phyloP scores from a whole-genome alignment of 345 rosid genomes.

The Sisymbrium altissimum region DNA sequence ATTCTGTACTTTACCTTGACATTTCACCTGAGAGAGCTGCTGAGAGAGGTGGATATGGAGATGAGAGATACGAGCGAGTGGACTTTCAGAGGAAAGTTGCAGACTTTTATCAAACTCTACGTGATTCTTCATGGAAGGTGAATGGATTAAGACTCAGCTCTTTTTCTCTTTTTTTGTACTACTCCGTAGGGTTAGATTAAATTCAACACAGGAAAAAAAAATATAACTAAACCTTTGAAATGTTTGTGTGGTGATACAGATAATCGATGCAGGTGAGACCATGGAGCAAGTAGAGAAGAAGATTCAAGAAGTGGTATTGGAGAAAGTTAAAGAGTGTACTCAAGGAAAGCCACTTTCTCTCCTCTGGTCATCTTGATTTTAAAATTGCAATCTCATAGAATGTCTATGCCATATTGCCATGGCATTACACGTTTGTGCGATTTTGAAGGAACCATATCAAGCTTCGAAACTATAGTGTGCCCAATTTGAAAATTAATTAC shows the following conservation, averaged over 20 bases:
- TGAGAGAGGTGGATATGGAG: slow-evolving; percentile 90
- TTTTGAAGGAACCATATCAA: neutral
- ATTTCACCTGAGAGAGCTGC: slow-evolving; percentile 89
- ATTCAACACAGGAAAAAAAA: neutral
- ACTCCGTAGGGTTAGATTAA: neutral
- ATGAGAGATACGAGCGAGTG: slow-evolving; percentile 80
- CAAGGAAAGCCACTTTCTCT: slow-evolving; percentile 52
- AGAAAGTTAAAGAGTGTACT: slow-evolving; percentile 44
- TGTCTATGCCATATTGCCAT: neutral
- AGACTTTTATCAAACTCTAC: slow-evolving; percentile 49
- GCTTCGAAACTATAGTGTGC: neutral
- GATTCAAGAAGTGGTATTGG: slow-evolving; percentile 45
- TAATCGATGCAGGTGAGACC: slow-evolving; percentile 51
- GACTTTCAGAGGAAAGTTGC: slow-evolving; percentile 85
- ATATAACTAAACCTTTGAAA: neutral
- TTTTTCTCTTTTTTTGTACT: neutral
- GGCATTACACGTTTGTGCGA: neutral
- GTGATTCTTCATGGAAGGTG: slow-evolving; percentile 86
- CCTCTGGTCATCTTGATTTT: slow-evolving; percentile 43
- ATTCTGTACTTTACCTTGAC: slow-evolving; percentile 74
- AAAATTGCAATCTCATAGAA: neutral
- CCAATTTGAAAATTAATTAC: neutral
- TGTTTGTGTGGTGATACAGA: slow-evolving; percentile 40
- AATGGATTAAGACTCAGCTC: neutral
- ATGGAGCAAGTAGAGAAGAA: slow-evolving; percentile 64